Evolutionary conservation across 495 filamentous ascomycete species (phyloP).

Genomic region (Chaetomium cochliodes): DNA sequence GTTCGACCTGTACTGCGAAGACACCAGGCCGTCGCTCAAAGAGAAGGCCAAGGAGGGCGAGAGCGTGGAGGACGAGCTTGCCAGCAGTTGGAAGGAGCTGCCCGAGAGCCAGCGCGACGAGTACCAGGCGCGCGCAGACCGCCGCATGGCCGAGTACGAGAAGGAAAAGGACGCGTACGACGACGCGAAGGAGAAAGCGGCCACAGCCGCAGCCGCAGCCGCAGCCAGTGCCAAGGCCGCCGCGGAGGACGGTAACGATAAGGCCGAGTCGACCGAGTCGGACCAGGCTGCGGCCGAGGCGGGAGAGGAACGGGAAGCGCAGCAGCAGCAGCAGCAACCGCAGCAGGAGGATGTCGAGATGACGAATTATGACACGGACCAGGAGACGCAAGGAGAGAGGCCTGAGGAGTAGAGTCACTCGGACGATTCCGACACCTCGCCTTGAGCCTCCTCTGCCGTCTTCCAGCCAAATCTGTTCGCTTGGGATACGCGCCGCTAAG

Average conservation of each 20-base stretch:
- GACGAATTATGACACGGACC: conserved; percentile 41
- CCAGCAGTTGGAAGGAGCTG: conserved; percentile 51
- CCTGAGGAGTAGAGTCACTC: conserved; percentile 25
- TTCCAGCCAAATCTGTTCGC: too few relatives aligned
- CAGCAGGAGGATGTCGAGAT: conserved; percentile 48
- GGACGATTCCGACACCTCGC: neutral
- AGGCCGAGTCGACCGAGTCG: conserved; percentile 20
- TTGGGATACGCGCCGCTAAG: too few relatives aligned
- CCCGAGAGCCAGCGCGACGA: conserved; percentile 46
- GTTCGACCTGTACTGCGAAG: conserved; percentile 54
- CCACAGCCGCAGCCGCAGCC: conserved; percentile 20
- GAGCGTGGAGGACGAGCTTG: conserved; percentile 47
- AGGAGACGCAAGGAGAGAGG: conserved; percentile 37
- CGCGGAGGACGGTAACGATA: conserved; percentile 14
- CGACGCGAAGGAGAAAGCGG: conserved; percentile 28
- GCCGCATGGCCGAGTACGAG: conserved; percentile 43
- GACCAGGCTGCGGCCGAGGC: neutral
- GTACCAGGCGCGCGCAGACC: conserved; percentile 44
- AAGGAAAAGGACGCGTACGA: conserved; percentile 45
- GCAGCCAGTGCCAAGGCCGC: conserved; percentile 22
- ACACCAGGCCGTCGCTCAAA: conserved; percentile 41
- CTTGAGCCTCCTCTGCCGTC: too few relatives aligned
- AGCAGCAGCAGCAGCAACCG: conserved; percentile 16
- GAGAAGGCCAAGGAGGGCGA: conserved; percentile 40
- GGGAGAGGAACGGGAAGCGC: conserved; percentile 31